Evolutionary conservation across 2,329 filamentous ascomycete genomes (phyloP), one percentile per base, ranked within the genome.

Genomic region (Colletotrichum sublineola): DNA sequence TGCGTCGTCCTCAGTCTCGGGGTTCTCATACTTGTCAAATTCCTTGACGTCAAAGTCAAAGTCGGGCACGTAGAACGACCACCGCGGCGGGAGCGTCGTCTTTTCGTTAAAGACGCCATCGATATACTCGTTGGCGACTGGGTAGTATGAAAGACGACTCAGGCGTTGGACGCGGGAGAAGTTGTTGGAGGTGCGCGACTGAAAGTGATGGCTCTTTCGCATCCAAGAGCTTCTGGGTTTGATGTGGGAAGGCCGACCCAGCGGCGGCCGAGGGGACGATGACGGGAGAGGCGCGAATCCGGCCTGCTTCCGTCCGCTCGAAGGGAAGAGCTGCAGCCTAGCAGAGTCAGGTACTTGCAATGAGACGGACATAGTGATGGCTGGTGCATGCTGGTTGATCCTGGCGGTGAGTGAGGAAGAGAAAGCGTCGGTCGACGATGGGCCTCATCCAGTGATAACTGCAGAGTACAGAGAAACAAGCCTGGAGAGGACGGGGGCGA

Each of bases 51-150:
- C 70, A 15, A 74, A 75, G 63, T 75, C 67, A 33, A 75, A 75
- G 56, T 75, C 74, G 44, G 74, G 74, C 4, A 75, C 73, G 61
- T 75, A 72, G 20, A 75, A 75, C 12, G 64, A 66, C 74, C 74
- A 75, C 42, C 66, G 60, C 52, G 73, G 69, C 11, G 74, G 74
- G 20, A 75, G 71, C 31, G 58, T 57, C 20, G 74, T 75, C 70
- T 74, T 73, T 29, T 73, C 65, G 67, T 74, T 66, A 64, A 75
- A 75, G 40, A 75, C 42, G 20, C 68, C 65, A 18, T 75, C 67
- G 48, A 75, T 79, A 38, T 73, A 71, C 8, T 71, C 67, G 18
- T 71, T 71, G 68, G 67, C 71, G 52, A 71, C 71, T 57, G 71
- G 71, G 58, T 71, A 73, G 67, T 71, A 73, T 11, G 71, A 73